These are phyloP conservation scores for Syzygium syzygioides DNA, from an alignment of 441 rosid species.

Conservation along the genomic window DNA sequence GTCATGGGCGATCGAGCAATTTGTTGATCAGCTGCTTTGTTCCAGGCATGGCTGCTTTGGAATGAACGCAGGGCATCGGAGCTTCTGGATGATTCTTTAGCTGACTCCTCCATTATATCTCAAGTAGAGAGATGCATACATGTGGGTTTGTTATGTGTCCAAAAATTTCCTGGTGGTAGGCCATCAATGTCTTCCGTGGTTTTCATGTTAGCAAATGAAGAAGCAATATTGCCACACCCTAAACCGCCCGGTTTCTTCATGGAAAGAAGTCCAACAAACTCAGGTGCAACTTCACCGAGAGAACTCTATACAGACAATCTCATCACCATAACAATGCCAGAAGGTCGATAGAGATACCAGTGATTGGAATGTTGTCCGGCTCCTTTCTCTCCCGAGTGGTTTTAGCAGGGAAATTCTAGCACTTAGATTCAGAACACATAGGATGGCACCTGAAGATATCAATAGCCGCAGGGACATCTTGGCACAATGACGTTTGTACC, in stretches of 20 bases:
- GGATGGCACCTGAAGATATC: neutral
- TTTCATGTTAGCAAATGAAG: neutral
- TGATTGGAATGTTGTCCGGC: neutral
- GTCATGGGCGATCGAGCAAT: neutral
- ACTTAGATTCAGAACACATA: neutral
- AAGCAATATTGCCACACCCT: neutral
- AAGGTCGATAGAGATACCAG: neutral
- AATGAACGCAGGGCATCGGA: neutral
- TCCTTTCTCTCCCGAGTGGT: neutral
- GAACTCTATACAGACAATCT: neutral
- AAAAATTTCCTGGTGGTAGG: neutral
- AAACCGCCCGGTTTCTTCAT: slow-evolving; percentile 6
- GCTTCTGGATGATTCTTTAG: neutral
- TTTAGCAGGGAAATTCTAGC: neutral
- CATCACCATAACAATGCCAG: neutral
- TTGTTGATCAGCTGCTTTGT: neutral
- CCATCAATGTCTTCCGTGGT: slow-evolving; percentile 7
- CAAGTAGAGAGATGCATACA: slow-evolving; percentile 2
- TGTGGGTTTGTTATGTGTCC: slow-evolving; percentile 1
- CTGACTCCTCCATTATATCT: neutral
- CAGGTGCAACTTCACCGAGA: neutral
- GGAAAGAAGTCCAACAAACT: neutral
- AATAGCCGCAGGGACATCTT: neutral
- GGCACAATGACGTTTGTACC: neutral
- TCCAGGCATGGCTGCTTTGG: slow-evolving; percentile 38